Evolutionary conservation across 2,329 filamentous ascomycete species (phyloP).

Genomic region (Trichoderma asperellum): DNA sequence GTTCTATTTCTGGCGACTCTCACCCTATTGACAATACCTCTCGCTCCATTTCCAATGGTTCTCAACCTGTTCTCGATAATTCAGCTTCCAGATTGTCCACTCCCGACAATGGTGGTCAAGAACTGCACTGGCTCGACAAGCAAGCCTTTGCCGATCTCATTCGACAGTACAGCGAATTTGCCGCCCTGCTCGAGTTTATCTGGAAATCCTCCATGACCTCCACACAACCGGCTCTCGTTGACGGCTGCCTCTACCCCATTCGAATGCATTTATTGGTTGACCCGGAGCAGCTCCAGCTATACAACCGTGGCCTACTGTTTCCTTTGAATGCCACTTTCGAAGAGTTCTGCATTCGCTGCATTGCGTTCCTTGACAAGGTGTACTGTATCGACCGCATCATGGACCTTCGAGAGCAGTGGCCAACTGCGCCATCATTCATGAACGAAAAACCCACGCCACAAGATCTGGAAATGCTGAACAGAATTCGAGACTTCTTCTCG

Average conservation of each 20-base stretch:
- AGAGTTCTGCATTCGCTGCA: not conserved
- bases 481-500: not conserved
- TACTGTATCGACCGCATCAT: slow-evolving; percentile 39
- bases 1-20: no score
- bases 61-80: not conserved
- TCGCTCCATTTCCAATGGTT: no score
- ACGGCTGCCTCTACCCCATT: not conserved
- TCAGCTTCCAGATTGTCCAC: not conserved
- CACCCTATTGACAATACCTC: no score
- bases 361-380: slow-evolving; percentile 32
- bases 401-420: slow-evolving; percentile 35
- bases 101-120: not conserved
- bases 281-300: not conserved
- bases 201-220: not conserved
- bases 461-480: not conserved
- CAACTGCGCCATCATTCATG: slow-evolving; percentile 34
- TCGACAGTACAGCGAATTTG: not conserved
- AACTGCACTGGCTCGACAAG: not conserved
- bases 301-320: not conserved
- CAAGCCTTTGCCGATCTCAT: not conserved
- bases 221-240: not conserved
- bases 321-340: not conserved
- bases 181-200: not conserved
- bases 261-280: not conserved
- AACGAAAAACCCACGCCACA: slow-evolving; percentile 33